Percentiles rank a stretch among this genome's conserved stretches.
Evolutionary conservation across 148 eudicot genomes (phyloP).

Genomic region (Rhododendron henanense): DNA sequence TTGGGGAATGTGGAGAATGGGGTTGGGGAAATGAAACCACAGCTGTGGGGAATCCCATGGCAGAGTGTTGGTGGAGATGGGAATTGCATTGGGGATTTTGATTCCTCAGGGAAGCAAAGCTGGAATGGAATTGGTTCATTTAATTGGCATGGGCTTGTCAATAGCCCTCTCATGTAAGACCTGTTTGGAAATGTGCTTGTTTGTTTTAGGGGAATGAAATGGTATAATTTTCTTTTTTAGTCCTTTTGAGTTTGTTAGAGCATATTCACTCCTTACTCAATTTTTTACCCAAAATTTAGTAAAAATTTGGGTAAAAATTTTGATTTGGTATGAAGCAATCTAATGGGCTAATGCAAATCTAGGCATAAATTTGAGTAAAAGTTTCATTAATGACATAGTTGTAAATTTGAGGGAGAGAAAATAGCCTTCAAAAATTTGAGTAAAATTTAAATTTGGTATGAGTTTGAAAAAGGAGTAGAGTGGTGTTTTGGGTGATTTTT

Average conservation of each 20-base stretch:
- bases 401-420: too few relatives aligned
- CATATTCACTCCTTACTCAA: too few relatives aligned
- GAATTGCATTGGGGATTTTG: conserved; percentile 25
- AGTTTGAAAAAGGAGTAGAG: too few relatives aligned
- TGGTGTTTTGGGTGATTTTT: too few relatives aligned
- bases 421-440: too few relatives aligned
- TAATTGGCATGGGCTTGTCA: conserved; percentile 62
- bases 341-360: too few relatives aligned
- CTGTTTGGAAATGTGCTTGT: not conserved
- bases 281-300: too few relatives aligned
- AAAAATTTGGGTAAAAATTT: too few relatives aligned
- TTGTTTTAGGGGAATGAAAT: not conserved
- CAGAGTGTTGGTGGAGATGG: conserved; percentile 36
- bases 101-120: conserved; percentile 27
- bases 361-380: too few relatives aligned
- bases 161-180: conserved; percentile 59
- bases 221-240: not conserved
- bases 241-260: conserved; percentile 3
- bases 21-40: conserved; percentile 9
- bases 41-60: conserved; percentile 67
- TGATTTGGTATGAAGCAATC: too few relatives aligned
- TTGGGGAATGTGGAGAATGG: conserved; percentile 23
- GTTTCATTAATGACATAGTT: too few relatives aligned
- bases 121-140: conserved; percentile 36
- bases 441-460: too few relatives aligned